Evolutionary conservation across 768 basidiomycete genomes (phyloP).

Genomic region (Saitozyma podzolica): DNA sequence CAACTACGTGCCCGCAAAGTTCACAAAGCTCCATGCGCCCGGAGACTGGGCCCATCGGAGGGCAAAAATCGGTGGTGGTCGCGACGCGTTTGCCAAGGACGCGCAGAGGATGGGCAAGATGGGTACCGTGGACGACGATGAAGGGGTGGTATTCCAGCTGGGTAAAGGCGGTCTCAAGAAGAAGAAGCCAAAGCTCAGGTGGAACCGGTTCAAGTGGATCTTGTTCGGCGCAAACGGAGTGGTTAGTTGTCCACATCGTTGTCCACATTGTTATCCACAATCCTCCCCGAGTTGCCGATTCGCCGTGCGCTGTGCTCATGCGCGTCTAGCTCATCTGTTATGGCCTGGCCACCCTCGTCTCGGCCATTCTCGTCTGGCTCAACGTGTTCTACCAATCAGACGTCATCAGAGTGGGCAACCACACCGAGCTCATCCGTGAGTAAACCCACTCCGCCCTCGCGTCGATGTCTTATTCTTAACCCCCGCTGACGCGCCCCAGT

Average conservation of each 20-base stretch:
- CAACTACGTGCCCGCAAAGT: conserved; percentile 77
- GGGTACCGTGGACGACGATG: conserved; percentile 63
- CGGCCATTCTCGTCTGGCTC: conserved; percentile 74
- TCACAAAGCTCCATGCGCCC: conserved; percentile 59
- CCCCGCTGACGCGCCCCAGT: conserved; percentile 47
- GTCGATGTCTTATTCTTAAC: not conserved
- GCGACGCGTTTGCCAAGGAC: conserved; percentile 64
- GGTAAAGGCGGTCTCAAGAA: conserved; percentile 56
- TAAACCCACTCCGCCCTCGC: conserved; percentile 4
- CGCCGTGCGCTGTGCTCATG: not conserved
- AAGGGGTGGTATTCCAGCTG: conserved; percentile 39
- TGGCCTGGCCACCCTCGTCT: conserved; percentile 63
- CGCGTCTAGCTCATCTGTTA: conserved; percentile 61
- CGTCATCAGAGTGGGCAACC: conserved; percentile 70
- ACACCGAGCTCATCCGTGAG: conserved; percentile 62
- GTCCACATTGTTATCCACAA: not conserved
- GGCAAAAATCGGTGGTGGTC: conserved; percentile 63
- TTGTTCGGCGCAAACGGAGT: conserved; percentile 67
- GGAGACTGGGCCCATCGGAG: conserved; percentile 55
- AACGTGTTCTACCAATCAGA: conserved; percentile 70
- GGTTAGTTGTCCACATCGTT: conserved; percentile 52
- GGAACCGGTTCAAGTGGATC: conserved; percentile 84
- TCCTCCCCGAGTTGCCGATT: too few relatives aligned
- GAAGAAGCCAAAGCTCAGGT: conserved; percentile 60
- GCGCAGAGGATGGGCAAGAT: conserved; percentile 61